Base-by-base conservation (phyloP, 768 basidiomycete genomes). In the Leccinum boreale region DNA sequence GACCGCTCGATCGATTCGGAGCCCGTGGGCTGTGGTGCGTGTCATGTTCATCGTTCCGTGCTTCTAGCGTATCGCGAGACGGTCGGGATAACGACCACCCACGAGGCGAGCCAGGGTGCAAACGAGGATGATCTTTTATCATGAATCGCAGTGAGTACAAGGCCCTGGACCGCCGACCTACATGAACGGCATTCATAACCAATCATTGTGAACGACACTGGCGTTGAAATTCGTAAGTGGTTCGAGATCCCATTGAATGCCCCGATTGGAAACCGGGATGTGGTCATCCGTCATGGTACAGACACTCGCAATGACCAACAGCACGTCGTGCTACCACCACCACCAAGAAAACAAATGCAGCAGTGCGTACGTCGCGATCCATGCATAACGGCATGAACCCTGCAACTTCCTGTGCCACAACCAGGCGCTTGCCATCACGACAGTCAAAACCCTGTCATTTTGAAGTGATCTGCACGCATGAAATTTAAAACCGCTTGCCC, bases 401-500 rank as follows among this genome's bases (percentile, higher is more conserved):
- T 61, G 39, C 39, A 19, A 52, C 10, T 1, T 28, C 54, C 44
- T 53, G 53, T 46, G 45, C 24, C 4, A 5, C 19, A 35, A 5
- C 31, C 24, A 8, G 23, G 35, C 44, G 17, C 47, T 19, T 11
- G 5, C n/a, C 15, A 12, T 17, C 19, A 35, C 21, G 26, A 44
- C 51, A 33, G 19, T 47, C 45, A 50, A 28, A 47, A 23, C 14
- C 31, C 19, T 12, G 7, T 33, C n/a, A 19, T 21, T 11, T 6
- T 12, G 42, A 12, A 44, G 19, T 11, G 19, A 21, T 28, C 7
- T 50, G 26, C 29, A 12, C 1, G 26, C n/a, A 51, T 23, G 26
- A 53, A 49, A 59, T 79, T 78, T 90, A 76, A 89, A 92, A 70
- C 60, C 86, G 81, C 69, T 83, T 88, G 29, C 85, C 87, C 35